phyloP scores from a whole-genome alignment of 2,329 filamentous ascomycete genomes.

The Orbilia javanica region DNA sequence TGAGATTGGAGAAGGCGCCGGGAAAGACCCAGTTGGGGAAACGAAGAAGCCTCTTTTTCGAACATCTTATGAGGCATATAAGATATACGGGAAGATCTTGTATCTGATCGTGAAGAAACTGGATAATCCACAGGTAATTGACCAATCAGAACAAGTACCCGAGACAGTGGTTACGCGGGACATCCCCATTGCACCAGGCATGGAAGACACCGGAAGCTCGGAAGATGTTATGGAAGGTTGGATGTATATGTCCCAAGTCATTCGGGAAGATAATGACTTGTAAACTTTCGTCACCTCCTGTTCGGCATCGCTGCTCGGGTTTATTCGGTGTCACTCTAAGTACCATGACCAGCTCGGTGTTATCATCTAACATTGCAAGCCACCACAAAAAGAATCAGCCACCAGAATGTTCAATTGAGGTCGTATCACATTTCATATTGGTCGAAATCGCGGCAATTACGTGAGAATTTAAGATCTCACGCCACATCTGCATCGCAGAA shows the following conservation, averaged over 20 bases:
- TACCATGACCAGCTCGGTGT: neutral
- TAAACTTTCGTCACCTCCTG: constrained; percentile 4
- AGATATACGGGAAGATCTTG: constrained; percentile 91
- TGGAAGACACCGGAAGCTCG: constrained; percentile 59
- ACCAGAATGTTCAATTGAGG: constrained; percentile 5
- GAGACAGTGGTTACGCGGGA: constrained; percentile 60
- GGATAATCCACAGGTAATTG: constrained; percentile 22
- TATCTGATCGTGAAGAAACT: constrained; percentile 81
- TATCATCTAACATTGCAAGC: constrained; percentile 10
- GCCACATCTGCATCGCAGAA: constrained; percentile 41
- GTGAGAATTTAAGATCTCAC: constrained; percentile 25
- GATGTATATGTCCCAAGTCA: constrained; percentile 80
- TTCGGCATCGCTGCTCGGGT: neutral
- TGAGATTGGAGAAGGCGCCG: constrained; percentile 27
- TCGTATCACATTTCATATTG: constrained; percentile 8
- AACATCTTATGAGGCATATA: constrained; percentile 93
- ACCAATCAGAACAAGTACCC: constrained; percentile 53
- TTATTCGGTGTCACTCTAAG: constrained; percentile 12
- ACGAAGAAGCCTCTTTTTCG: constrained; percentile 92
- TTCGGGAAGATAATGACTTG: constrained; percentile 57
- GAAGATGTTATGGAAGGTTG: constrained; percentile 80
- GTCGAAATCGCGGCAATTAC: constrained; percentile 36
- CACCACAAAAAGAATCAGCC: constrained; percentile 17
- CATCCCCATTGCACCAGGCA: constrained; percentile 44
- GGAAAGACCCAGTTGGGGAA: constrained; percentile 70